Conservation (phyloP, 345 rosid genomes). For the Capsella bursapastoris region DNA sequence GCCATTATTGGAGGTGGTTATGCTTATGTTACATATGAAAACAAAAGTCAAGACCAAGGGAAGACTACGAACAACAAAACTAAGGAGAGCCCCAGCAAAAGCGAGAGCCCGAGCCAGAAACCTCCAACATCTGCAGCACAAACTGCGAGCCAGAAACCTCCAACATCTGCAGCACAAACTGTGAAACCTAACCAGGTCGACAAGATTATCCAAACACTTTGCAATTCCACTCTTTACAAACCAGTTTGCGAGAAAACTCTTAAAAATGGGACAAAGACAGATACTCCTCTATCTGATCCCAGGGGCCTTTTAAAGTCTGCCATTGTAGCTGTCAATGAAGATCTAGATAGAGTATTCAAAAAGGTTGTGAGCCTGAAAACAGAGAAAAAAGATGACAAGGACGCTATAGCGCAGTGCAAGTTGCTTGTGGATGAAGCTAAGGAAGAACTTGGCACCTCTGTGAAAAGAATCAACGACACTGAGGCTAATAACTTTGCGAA, state of each 20-base stretch:
- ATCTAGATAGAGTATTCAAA: constrained; percentile 46
- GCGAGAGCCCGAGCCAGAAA: constrained; percentile 27
- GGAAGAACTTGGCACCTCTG: constrained; percentile 54
- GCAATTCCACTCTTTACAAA: constrained; percentile 59
- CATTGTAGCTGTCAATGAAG: constrained; percentile 53
- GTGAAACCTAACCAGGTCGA: constrained; percentile 36
- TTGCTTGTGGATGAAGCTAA: constrained; percentile 56
- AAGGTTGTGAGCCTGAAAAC: constrained; percentile 48
- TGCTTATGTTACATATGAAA: constrained; percentile 45
- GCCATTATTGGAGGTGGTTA: constrained; percentile 50
- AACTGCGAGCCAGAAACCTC: constrained; percentile 22
- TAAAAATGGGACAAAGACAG: constrained; percentile 35
- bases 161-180: constrained; percentile 28
- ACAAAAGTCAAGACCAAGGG: constrained; percentile 30
- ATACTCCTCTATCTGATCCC: constrained; percentile 46
- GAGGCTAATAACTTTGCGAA: constrained; percentile 37
- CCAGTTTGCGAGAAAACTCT: constrained; percentile 56
- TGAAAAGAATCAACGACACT: constrained; percentile 34
- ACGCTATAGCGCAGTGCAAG: constrained; percentile 69
- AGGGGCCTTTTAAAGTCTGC: constrained; percentile 56
- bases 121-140: constrained; percentile 30
- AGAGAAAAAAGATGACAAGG: constrained; percentile 50
- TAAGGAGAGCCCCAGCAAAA: constrained; percentile 11
- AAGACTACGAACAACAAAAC: constrained; percentile 30
- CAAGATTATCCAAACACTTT: constrained; percentile 52